Evolutionary conservation across 2,329 filamentous ascomycete genomes (phyloP), one percentile per base, ranked within the genome.

Genomic region (Amauroascus verrucosus): DNA sequence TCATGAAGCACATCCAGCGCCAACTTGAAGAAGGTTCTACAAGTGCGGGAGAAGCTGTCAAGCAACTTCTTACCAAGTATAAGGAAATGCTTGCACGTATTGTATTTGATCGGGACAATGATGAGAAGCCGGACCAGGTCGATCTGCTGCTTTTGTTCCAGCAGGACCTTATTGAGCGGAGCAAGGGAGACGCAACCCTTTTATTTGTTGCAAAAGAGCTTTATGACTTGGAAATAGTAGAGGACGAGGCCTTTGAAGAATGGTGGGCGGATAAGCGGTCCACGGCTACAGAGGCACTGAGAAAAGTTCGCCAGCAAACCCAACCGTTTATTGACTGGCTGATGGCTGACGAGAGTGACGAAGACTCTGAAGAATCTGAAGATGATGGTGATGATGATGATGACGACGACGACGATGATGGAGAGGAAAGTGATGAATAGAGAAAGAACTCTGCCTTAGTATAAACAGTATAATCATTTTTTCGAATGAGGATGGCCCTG

Each of bases 181-280:
- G 77, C 45, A 83, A 81, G 57, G 83, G 82, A 2, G 78, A 84
- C 63, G 70, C 74, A 35, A 78, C 96, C 8, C 77, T 97, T 32
- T 78, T 90, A 2, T 87, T 84, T 37, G 74, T 88, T 61, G 79
- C 88, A 60, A 93, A 94, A 72, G 86, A 89, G 68, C 75, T 97
- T 49, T 94, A 95, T 65, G 82, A 86, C 59, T 70, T 86, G 47
- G 93, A 97, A 59, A 77, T 95, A 14, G 72, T 96, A 1, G 88
- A 95, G 65, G 88, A 95, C 64, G 90, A 96, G 40, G 89, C 86
- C 0, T 86, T 95, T 60, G 72, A 91, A 62, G 78, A 79, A 46
- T 98, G 93, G 93, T 97, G 90, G 90, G 79, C 76, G 18, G 85
- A 95, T 66, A 76, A 78, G 69, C 76, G 83, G 63, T 84, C 85